Evolutionary conservation across 331 rosid species (phyloP), one percentile per base, ranked within the genome.

Genomic region (Cydonia oblonga): DNA sequence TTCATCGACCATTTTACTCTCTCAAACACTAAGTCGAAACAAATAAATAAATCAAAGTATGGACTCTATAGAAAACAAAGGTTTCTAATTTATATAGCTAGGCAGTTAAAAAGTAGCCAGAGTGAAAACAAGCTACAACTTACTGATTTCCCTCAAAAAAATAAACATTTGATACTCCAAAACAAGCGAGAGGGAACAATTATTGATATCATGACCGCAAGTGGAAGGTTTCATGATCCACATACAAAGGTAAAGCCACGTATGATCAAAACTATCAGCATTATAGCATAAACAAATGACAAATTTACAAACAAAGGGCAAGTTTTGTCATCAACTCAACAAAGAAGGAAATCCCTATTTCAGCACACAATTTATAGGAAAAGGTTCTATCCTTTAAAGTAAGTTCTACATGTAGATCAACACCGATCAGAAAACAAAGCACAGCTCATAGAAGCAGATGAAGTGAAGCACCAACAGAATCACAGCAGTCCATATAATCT

Each of bases 381-480:
- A 73, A 74, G 70, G 81, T 71, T 66, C 79, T 80, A 66, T 73
- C 74, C 53, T 68, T 75, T 74, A 66, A 68, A 84, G 73, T 68
- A 79, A 69, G 53, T 81, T 73, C 89, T 78, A 85, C 90, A 89
- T 81, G 80, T 56, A 81, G 67, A 81, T 77, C 77, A 81, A 82
- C 63, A 80, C 26, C 81, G 76, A 83, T 76, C 69, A 84, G 75
- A 87, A 64, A 81, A 72, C 71, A 77, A 71, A 80, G 71, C 81
- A 77, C 79, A 80, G 76, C 86, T 84, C 77, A 83, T 70, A 87
- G 88, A 87, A 81, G 85, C 80, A 89, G 87, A 83, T 73, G 88
- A 32, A 84, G 90, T 78, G 96, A 85, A 84, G 84, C 92, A 89
- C 86, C 96, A 89, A 87, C 90, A 84, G 75, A 86, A 84, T 78